Conservation (phyloP, 75 land plant species). For the Pinus tabuliformis region DNA sequence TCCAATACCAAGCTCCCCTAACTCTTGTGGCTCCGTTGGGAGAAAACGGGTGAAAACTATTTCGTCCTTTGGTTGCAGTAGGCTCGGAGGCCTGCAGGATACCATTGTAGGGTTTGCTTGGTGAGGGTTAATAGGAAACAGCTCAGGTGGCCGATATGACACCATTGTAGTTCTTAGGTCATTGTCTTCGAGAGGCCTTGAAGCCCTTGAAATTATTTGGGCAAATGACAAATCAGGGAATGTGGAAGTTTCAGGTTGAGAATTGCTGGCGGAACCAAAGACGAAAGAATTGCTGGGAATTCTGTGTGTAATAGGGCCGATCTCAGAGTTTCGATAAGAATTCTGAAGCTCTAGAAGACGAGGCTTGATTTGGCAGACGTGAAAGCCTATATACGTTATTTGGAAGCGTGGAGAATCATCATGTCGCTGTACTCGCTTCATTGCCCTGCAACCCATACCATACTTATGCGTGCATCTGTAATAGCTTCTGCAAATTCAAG, state of each 20-base stretch:
- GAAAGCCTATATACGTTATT: constrained; percentile 47
- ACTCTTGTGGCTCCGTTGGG: not conserved
- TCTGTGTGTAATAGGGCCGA: not conserved
- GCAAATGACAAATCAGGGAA: not conserved
- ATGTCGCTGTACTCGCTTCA: constrained; percentile 46
- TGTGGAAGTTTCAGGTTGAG: not conserved
- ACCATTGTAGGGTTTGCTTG: not conserved
- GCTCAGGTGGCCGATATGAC: not conserved
- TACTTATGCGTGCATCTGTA: constrained; percentile 63
- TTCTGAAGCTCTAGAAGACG: constrained; percentile 1
- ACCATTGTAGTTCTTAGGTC: not conserved
- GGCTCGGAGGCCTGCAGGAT: not conserved
- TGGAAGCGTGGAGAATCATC: constrained; percentile 29
- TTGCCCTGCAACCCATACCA: constrained; percentile 50
- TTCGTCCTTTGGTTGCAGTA: not conserved
- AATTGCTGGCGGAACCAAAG: not conserved
- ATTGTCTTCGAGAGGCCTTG: not conserved
- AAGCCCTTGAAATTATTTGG: not conserved
- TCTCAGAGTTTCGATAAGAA: not conserved
- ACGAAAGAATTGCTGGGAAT: not conserved
- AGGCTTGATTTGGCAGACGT: constrained; percentile 37
- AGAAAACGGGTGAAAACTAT: not conserved
- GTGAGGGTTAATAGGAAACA: not conserved
- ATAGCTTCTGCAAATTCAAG: constrained; percentile 41
- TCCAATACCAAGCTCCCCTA: not conserved